These are phyloP conservation scores for Cryptosporidium andersoni DNA, from an alignment of 169 alveolate genomes.

Conservation along the genomic window DNA sequence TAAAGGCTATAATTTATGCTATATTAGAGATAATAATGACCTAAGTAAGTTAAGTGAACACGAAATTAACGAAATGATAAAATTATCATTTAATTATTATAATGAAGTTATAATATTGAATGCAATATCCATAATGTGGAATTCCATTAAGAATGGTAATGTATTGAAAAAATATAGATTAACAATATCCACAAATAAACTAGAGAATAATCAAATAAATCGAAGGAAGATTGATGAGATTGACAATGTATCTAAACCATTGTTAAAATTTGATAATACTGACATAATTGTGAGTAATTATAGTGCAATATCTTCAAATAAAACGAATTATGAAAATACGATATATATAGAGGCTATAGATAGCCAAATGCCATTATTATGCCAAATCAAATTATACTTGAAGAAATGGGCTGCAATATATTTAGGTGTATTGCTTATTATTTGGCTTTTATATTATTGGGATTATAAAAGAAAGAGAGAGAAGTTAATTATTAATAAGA, in stretches of 20 bases:
- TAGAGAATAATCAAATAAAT: too few relatives aligned
- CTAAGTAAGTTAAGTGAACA: constrained; percentile 13
- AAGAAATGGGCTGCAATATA: constrained; percentile 26
- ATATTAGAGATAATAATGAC: background rate
- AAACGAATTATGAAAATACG: background rate
- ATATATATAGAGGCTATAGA: constrained; percentile 30
- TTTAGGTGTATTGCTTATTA: background rate
- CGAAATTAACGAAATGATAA: constrained; percentile 32
- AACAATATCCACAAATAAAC: background rate
- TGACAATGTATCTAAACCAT: too few relatives aligned
- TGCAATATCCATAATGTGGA: constrained; percentile 59
- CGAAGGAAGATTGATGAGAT: too few relatives aligned
- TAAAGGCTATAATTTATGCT: constrained; percentile 12
- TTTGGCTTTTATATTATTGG: constrained; percentile 8
- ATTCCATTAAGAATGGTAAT: constrained; percentile 37
- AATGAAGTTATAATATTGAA: constrained; percentile 6
- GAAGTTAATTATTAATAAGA: background rate
- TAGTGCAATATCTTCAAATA: background rate
- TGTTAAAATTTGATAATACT: background rate
- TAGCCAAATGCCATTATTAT: constrained; percentile 5
- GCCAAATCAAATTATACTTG: constrained; percentile 21
- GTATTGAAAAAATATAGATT: constrained; percentile 6
- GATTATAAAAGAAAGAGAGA: constrained; percentile 6
- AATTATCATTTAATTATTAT: constrained; percentile 29
- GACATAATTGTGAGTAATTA: background rate